phyloP scores from a whole-genome alignment of 2,329 filamentous ascomycete genomes.

The Hypoxylon sp. region DNA sequence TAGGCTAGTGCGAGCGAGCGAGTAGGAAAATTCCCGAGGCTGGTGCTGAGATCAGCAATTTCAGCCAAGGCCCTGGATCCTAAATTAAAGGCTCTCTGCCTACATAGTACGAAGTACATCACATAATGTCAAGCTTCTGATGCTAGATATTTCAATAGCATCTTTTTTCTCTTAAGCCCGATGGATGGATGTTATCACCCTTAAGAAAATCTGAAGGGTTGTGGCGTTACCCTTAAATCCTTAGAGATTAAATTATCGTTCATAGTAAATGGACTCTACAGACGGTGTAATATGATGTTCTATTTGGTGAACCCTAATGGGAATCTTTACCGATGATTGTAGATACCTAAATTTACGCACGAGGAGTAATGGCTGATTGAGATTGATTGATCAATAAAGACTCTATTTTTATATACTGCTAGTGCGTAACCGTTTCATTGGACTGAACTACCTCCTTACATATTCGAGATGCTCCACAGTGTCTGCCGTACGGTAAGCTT shows the following conservation, averaged over 20 bases:
- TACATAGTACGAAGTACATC: not conserved
- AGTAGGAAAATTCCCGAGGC: not conserved
- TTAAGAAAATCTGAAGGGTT: not conserved
- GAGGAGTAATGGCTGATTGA: slow-evolving; percentile 7
- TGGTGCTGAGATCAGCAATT: slow-evolving; percentile 26
- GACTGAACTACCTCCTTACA: slow-evolving; percentile 12
- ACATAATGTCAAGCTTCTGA: not conserved
- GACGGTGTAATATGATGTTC: not conserved
- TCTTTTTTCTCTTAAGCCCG: slow-evolving; percentile 1
- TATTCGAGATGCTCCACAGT: not conserved
- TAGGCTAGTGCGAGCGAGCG: not conserved
- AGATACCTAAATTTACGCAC: slow-evolving; percentile 3
- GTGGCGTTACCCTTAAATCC: not conserved
- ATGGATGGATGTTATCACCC: not conserved
- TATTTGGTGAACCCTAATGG: not conserved
- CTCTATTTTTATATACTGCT: slow-evolving; percentile 29
- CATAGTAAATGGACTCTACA: not conserved
- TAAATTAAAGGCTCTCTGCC: not conserved
- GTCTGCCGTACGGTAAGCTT: slow-evolving; percentile 10
- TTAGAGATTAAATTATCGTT: not conserved
- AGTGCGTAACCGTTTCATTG: slow-evolving; percentile 15
- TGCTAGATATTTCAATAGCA: not conserved
- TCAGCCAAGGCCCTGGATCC: slow-evolving; percentile 8
- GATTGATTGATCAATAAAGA: slow-evolving; percentile 9
- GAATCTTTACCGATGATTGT: not conserved